These are phyloP conservation scores for Pichia sp. DNA, from an alignment of 1,139 yeast genomes.

Conservation along the genomic window DNA sequence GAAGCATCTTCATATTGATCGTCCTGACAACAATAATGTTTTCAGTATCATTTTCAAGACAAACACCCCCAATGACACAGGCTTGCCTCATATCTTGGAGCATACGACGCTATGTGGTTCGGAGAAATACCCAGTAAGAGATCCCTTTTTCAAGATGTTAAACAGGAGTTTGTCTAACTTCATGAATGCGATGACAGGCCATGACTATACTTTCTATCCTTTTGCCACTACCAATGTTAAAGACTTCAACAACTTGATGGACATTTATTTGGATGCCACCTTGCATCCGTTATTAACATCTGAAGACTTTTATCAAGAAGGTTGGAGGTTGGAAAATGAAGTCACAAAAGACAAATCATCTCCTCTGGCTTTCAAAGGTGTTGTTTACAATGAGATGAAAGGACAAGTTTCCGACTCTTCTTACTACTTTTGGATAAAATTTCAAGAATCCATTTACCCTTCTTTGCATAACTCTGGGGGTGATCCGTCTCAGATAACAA, in stretches of 20 bases:
- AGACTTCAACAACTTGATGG: slow-evolving; percentile 81
- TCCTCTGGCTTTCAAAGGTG: slow-evolving; percentile 82
- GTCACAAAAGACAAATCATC: slow-evolving; percentile 51
- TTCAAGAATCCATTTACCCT: slow-evolving; percentile 85
- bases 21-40: slow-evolving; percentile 79
- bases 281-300: slow-evolving; percentile 73
- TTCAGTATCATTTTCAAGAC: slow-evolving; percentile 90
- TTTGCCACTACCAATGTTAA: slow-evolving; percentile 86
- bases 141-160: slow-evolving; percentile 96
- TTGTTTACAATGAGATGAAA: slow-evolving; percentile 97
- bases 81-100: slow-evolving; percentile 95
- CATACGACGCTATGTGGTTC: slow-evolving; percentile 97
- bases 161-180: slow-evolving; percentile 84
- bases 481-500: slow-evolving; percentile 78
- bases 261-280: slow-evolving; percentile 84
- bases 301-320: slow-evolving; percentile 91
- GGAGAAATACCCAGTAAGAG: slow-evolving; percentile 83
- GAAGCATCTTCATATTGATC: slow-evolving; percentile 78
- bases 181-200: slow-evolving; percentile 99
- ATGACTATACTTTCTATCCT: slow-evolving; percentile 92
- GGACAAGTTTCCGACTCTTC: slow-evolving; percentile 92
- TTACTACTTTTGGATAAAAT: slow-evolving; percentile 78
- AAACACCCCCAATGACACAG: slow-evolving; percentile 88
- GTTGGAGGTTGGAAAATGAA: slow-evolving; percentile 91
- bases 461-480: slow-evolving; percentile 90